Conservation (phyloP, 2,329 filamentous ascomycete genomes). For the Penicillium italicum region DNA sequence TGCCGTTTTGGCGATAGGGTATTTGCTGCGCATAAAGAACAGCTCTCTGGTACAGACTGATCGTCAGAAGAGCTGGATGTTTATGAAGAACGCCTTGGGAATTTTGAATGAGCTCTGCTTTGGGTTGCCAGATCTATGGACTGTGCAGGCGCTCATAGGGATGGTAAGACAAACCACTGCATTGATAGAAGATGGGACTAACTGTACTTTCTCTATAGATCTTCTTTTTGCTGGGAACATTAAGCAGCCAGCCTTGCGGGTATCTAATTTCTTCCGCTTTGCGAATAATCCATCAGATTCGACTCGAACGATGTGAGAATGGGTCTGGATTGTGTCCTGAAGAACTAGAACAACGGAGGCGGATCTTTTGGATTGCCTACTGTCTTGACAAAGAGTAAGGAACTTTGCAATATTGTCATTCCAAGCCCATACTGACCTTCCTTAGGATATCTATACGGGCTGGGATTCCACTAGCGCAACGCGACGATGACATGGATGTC, state of each 20-base stretch:
- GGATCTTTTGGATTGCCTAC: not conserved
- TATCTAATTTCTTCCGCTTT: not conserved
- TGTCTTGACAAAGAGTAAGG: not conserved
- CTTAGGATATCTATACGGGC: not conserved
- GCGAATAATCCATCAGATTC: not conserved
- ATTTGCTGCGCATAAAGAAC: not conserved
- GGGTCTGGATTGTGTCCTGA: not conserved
- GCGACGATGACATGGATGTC: not conserved
- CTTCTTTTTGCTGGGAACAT: not conserved
- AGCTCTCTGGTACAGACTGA: not conserved
- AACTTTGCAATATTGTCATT: not conserved
- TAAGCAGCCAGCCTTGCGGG: not conserved
- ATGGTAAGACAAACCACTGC: not conserved
- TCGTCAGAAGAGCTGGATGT: not conserved
- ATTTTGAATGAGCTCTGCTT: not conserved
- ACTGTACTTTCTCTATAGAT: not conserved
- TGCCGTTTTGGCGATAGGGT: not conserved
- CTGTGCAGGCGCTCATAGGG: not conserved
- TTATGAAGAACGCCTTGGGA: not conserved
- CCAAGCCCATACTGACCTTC: not conserved
- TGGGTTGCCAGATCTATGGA: not conserved
- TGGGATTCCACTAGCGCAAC: not conserved
- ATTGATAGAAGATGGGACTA: not conserved
- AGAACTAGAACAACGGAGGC: not conserved
- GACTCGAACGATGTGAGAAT: not conserved